Base-by-base conservation (phyloP, 2,329 filamentous ascomycete species). In the Metarhizium anisopliae region DNA sequence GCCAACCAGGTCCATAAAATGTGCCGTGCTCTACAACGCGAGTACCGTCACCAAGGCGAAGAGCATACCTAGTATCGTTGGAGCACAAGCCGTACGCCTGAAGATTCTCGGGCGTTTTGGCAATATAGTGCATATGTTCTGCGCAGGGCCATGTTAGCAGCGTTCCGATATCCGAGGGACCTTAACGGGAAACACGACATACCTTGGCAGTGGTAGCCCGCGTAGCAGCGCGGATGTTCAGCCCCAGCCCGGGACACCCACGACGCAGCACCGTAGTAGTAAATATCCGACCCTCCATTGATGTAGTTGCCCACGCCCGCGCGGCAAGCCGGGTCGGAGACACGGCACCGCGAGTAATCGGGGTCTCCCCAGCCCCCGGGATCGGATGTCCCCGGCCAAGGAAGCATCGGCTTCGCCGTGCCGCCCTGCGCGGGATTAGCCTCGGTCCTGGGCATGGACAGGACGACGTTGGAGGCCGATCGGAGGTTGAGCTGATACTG, bases 401-500 rank as follows among this genome's bases (percentile, higher is more conserved):
- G 14, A 16, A 13, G 8, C 13, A 18, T 18, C n/a, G 6, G 40
- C n/a, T 4, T 42, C 4, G 40, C n/a, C 6, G 40, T 6, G 13
- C 3, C 14, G 40, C n/a, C 14, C 40, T 42, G n/a, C 8, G 1
- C 13, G n/a, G 14, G 14, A 13, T 16, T 42, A 3, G 40, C 14
- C n/a, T 79, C 77, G 40, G 72, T 74, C 61, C 79, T 76, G 58
- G 72, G 69, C 63, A 75, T 68, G 25, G 68, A 69, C 20, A 72
- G 63, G 59, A 74, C 77, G 20, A 79, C 64, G 50, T 76, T 74
- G 45, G 67, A 56, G 3, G 75, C 74, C 35, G 69, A 68, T 51
- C 72, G 67, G 57, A 81, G 68, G 50, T 79, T 74, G 64, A 80
- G 80, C 62, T 82, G 75, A 63, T 82, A 82, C 29, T 82, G 66